Base-by-base conservation (phyloP, 2,329 filamentous ascomycete species). In the Pseudogymnoascus sp. region DNA sequence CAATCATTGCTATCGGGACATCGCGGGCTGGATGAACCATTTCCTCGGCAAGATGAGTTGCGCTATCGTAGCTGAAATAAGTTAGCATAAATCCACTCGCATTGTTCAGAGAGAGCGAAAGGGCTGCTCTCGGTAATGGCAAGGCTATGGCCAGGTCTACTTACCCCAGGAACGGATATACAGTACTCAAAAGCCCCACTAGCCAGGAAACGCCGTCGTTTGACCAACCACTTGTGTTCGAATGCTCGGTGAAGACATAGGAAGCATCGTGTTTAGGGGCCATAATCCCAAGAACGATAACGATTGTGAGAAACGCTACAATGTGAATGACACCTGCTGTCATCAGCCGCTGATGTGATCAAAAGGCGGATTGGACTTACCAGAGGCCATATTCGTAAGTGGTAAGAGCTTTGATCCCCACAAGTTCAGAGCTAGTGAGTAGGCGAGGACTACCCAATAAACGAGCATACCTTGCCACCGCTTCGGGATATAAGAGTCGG, bases 171-270 rank as follows among this genome's bases (percentile, higher is more conserved):
- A 75, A 61, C 66, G 69, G 63, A 71, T 75, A 66, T 62, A 75
- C 67, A 78, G 79, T 71, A 23, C 69, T 69, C 1, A 81, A 69
- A 2, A 81, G 70, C 0, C 79, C 79, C 1, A 81, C 68, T 12
- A 80, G 74, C 79, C 79, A 81, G 0, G 79, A 72, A 14, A 80
- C 70, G 0, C 79, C 79, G 59, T 79, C 75, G 8, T 74, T 70
- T 12, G 61, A 18, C 78, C 78, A 81, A 2, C 77, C 77, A 1
- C 76, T 78, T 35, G 74, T 72, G 65, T 81, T 81, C n/a, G 69
- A 67, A 61, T 79, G 80, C 11, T 76, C 70, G 5, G 74, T 69
- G 63, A 80, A 81, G 9, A 80, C 78, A 63, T 75, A 80, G 12
- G 35, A 14, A n/a, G 35, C 35, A n/a, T 37, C 35, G 35, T 37